A percentile compares a stretch with the other conserved stretches of the same genome.
These are phyloP conservation scores for Aulographum hederae DNA, from an alignment of 2,329 filamentous ascomycete species.

Conservation along the genomic window DNA sequence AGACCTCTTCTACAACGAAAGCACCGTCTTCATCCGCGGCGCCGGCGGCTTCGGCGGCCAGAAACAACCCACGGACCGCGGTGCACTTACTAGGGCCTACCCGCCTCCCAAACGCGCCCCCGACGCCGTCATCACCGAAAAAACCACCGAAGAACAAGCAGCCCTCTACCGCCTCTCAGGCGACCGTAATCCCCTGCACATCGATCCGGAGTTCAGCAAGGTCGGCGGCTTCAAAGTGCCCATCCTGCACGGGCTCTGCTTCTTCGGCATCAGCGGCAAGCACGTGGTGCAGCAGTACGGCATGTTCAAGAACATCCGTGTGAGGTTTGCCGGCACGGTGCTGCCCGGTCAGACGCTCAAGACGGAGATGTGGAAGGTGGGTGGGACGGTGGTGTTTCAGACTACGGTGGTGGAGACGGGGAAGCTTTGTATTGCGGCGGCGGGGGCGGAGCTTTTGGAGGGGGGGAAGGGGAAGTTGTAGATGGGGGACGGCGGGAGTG, in stretches of 20 bases:
- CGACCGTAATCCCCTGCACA: conserved; percentile 90
- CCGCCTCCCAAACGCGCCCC: conserved; percentile 58
- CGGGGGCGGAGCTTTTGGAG: conserved; percentile 55
- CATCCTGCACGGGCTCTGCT: conserved; percentile 94
- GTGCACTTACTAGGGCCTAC: conserved; percentile 63
- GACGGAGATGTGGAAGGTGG: conserved; percentile 88
- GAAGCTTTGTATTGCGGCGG: conserved; percentile 69
- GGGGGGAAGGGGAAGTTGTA: conserved; percentile 28
- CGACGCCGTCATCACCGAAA: conserved; percentile 68
- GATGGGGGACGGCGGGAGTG: too few species aligned
- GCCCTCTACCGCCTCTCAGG: conserved; percentile 85
- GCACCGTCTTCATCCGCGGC: conserved; percentile 79
- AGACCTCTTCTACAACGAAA: conserved; percentile 93
- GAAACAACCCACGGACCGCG: conserved; percentile 59
- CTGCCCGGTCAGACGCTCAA: conserved; percentile 72
- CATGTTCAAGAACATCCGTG: conserved; percentile 67
- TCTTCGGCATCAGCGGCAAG: conserved; percentile 80
- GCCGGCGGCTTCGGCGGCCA: conserved; percentile 79
- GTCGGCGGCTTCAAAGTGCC: conserved; percentile 87
- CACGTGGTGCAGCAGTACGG: conserved; percentile 76
- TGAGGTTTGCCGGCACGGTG: conserved; percentile 73
- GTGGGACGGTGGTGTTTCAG: conserved; percentile 57
- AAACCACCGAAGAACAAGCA: conserved; percentile 79
- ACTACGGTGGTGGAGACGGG: conserved; percentile 81
- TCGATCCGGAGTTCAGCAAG: conserved; percentile 87